These are phyloP conservation scores for Hymenochaete sp. DNA, from an alignment of 1,284 basidiomycete species.

Conservation along the genomic window DNA sequence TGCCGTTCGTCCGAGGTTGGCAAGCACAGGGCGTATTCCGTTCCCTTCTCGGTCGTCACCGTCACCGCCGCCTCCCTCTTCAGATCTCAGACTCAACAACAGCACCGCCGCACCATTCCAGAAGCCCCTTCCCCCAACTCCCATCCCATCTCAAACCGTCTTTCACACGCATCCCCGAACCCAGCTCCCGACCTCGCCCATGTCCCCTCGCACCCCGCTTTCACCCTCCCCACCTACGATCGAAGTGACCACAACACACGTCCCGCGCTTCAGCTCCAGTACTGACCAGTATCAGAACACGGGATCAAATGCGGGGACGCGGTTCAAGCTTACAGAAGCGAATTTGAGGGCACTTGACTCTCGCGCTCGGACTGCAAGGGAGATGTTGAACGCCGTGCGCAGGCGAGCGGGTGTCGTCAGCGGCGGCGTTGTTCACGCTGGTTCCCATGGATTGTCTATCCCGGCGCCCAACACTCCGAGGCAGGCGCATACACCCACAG, in stretches of 20 bases:
- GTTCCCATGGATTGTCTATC: constrained; percentile 15
- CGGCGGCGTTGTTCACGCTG: neutral
- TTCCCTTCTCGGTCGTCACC: constrained; percentile 31
- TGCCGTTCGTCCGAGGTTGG: constrained; percentile 3
- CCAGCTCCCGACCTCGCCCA: constrained; percentile 1
- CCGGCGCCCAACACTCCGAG: too few relatives aligned
- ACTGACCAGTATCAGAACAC: neutral
- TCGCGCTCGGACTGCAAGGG: constrained; percentile 43
- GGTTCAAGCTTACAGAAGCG: constrained; percentile 42
- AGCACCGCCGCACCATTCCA: too few relatives aligned
- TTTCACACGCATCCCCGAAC: too few relatives aligned
- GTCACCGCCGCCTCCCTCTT: constrained; percentile 18
- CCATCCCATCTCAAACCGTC: too few relatives aligned
- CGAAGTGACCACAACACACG: constrained; percentile 41
- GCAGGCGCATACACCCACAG: too few relatives aligned
- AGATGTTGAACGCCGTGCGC: constrained; percentile 57
- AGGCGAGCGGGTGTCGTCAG: constrained; percentile 34
- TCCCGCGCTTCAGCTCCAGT: constrained; percentile 37
- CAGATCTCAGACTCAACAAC: constrained; percentile 2
- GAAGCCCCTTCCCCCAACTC: too few relatives aligned
- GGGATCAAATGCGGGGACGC: constrained; percentile 25
- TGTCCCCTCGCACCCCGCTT: constrained; percentile 19
- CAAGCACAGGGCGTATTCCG: constrained; percentile 40
- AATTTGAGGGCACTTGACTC: constrained; percentile 44
- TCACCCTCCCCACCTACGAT: constrained; percentile 34